Evolutionary conservation across 805 yeast species (phyloP), one percentile per base, ranked within the genome.

Genomic region (Sugiyamaella lignohabitans): DNA sequence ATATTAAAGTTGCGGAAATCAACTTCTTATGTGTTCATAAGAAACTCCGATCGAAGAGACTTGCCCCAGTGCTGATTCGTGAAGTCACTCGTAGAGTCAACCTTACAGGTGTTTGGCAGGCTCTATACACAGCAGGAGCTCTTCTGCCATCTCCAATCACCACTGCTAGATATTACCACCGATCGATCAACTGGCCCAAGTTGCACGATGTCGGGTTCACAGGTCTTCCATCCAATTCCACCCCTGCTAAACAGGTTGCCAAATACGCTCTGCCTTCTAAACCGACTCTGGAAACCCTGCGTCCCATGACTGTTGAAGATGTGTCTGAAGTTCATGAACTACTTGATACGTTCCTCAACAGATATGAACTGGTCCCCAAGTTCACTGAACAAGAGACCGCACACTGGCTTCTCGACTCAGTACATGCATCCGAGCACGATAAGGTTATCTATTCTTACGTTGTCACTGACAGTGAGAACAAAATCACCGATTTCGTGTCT

Each of bases 21-120:
- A 93, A 93, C 67, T 93, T 93, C 65, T 70, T 93, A 58, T 87
- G 96, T 62, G 85, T 93, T 42, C 98, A 93, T 68, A 93, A 93
- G 68, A 87, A 91, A 65, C 74, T 93, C 55, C 76, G 98, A 61
- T 75, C 87, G n/a, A 93, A 93, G 65, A 80, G 98, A 58, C 73
- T 93, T 62, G 89, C 98, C 0, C 98, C 98, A 1, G 84, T 93
- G 10, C 71, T 93, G 59, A 93, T 93, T 65, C 85, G 85, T 59
- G 98, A 93, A 66, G 84, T 93, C 54, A 93, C 98, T 3, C 76
- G 98, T 62, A 75, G 98, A 56, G 93, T 93, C 53, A 91, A 93
- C 66, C 74, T 78, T 52, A 73, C 74, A 38, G 78, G 85, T 49
- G 84, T 89, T 50, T 93, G 97, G 96, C 97, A 89, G 65, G 98